Evolutionary conservation across 345 rosid species (phyloP), one percentile per base, ranked within the genome.

Genomic region (Durio zibethinus): DNA sequence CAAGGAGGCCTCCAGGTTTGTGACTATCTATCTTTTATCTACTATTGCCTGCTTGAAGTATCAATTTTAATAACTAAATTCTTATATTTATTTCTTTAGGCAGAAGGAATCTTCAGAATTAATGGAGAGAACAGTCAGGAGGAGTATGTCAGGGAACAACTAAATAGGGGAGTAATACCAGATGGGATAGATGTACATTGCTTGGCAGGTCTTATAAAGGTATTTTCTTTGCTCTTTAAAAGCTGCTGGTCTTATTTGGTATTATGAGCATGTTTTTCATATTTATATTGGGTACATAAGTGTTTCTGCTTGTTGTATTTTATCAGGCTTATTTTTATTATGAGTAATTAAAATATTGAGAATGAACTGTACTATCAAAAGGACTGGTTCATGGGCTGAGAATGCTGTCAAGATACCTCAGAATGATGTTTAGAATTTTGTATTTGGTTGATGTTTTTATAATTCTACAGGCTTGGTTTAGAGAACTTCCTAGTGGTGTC

Each of bases 161-260:
- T 97, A 83, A 97, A 94, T 72, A 80, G 87, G 69, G 99, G 99
- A 83, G 79, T 90, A 65, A 78, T 97, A 63, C 97, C 98, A 0
- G 85, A 88, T 8, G 91, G 85, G 57, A 87, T 94, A 42, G 98
- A 97, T 71, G 90, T 91, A 35, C 99, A 94, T 70, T 97, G 99
- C 88, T 85, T 97, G 85, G 98, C 98, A 15, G 95, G 97, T 83
- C 95, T 97, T 67, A 97, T 97, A 78, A 97, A 94, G 97, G 99
- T 96, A 73, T 5, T 25, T 11, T 25, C 42, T 33, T 67, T 48
- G 72, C 73, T 42, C 29, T 57, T 25, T 75, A 23, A 61, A 33
- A 52, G 31, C 31, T 50, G 23, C 20, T 70, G 16, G 5, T 65
- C 59, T 21, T 18, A 54, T 68, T 77, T 52, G 21, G 48, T 50